Evolutionary conservation across 768 basidiomycete genomes (phyloP), one percentile per base, ranked within the genome.

Genomic region (Boletellus sp.): DNA sequence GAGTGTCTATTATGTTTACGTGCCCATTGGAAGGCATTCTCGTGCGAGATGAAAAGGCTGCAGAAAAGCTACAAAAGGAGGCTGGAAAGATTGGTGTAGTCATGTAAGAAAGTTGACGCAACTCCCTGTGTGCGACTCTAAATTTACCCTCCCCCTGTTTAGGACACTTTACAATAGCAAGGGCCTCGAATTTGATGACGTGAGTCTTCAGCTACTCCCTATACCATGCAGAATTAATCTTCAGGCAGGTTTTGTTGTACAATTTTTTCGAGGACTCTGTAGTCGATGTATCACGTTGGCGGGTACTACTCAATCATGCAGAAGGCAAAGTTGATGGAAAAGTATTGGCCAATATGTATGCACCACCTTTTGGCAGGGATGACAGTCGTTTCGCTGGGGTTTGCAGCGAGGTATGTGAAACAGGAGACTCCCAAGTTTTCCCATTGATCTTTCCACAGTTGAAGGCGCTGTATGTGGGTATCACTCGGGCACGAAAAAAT

Each of bases 221-320:
- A 28, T 4, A 7, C 3, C 8, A 6, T 31, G 28, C 3, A 32
- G 1, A 50, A 50, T 42, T 54, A 22, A 54, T 35, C 13, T 4
- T 23, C 17, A 10, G 15, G 36, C 42, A 0, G 85, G 85, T 90
- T 6, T 71, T 90, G 3, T 57, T 90, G 12, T 88, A 83, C 57
- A 81, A 90, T 54, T 88, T 88, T 65, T 90, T 89, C 56, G 74
- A 79, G 22, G 83, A 85, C 54, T 89, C 87, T 0, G 55, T 59
- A 0, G 65, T 78, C 3, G 75, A 75, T 36, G 48, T 62, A 2
- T 64, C 77, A 0, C 80, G 82, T 42, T 88, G 86, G 86, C 71
- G 82, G 8, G 70, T 84, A 1, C 67, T 86, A 4, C 59, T 83
- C 5, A 78, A 79, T 44, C 70, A 63, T 1, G 45, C 74, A 0